Evolutionary conservation across 345 rosid species (phyloP).

Genomic region (Capsella bursapastoris): DNA sequence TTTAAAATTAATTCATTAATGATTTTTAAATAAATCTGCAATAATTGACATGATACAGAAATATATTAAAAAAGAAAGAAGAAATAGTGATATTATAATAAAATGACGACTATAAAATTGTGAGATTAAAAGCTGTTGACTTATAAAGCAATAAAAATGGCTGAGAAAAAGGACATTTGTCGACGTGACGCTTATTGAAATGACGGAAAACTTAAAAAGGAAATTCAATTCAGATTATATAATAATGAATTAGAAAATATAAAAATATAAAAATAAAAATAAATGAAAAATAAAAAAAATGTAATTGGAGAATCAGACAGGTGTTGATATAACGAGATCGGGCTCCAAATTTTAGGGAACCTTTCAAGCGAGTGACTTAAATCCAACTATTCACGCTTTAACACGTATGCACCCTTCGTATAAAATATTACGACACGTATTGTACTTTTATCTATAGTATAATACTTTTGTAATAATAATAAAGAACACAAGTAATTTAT

Average conservation of each 20-base stretch:
- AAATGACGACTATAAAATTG: conserved; percentile 33
- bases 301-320: conserved; percentile 34
- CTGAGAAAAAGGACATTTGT: conserved; percentile 37
- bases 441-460: not conserved
- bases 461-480: not conserved
- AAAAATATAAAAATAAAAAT: not conserved
- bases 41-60: conserved; percentile 38
- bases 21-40: not conserved
- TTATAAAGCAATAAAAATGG: conserved; percentile 41
- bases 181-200: conserved; percentile 33
- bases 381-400: conserved; percentile 34
- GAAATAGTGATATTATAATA: not conserved
- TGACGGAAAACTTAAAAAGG: conserved; percentile 32
- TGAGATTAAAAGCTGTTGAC: conserved; percentile 43
- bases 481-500: not conserved
- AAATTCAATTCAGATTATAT: conserved; percentile 7
- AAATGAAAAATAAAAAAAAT: not conserved
- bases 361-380: conserved; percentile 32
- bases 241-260: not conserved
- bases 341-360: conserved; percentile 47
- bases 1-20: not conserved
- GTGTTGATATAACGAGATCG: conserved; percentile 17
- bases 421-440: conserved; percentile 37
- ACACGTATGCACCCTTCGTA: conserved; percentile 36
- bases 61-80: not conserved